Percentiles rank a stretch among this genome's conserved stretches.
phyloP scores from a whole-genome alignment of 345 rosid species.

The Carallia pectinifolia region DNA sequence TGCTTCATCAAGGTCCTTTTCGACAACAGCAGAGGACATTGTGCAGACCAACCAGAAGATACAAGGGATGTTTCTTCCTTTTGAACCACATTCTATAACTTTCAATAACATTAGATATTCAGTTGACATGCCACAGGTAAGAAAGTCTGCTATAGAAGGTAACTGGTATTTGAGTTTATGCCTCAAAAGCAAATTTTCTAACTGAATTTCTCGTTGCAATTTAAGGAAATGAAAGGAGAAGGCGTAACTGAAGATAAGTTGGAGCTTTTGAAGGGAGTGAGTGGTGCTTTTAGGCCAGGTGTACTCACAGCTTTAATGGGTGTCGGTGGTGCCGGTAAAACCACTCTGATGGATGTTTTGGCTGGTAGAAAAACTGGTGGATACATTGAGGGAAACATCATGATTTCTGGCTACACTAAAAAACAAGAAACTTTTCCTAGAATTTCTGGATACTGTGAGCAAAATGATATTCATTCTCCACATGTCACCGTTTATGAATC shows the following conservation, averaged over 20 bases:
- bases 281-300: slow-evolving; percentile 72
- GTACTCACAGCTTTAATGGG: slow-evolving; percentile 73
- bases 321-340: slow-evolving; percentile 70
- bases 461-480: slow-evolving; percentile 1
- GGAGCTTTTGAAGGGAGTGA: slow-evolving; percentile 57
- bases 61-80: slow-evolving; percentile 74
- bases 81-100: slow-evolving; percentile 58
- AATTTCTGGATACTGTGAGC: slow-evolving; percentile 43
- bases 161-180: background rate
- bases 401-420: slow-evolving; percentile 61
- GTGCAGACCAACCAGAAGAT: slow-evolving; percentile 17
- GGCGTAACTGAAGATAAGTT: slow-evolving; percentile 50
- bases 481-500: slow-evolving; percentile 60
- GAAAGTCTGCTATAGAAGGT: background rate
- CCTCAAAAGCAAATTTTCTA: background rate
- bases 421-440: slow-evolving; percentile 73
- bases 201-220: slow-evolving; percentile 4
- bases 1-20: background rate
- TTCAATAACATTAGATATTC: slow-evolving; percentile 57
- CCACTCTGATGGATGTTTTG: slow-evolving; percentile 74
- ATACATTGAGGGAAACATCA: slow-evolving; percentile 45
- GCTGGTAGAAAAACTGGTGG: slow-evolving; percentile 52
- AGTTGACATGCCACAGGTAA: slow-evolving; percentile 81
- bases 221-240: slow-evolving; percentile 48
- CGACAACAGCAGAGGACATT: background rate